phyloP scores from a whole-genome alignment of 371 early-diverging fungal genomes.

The Haplosporangium sp. region DNA sequence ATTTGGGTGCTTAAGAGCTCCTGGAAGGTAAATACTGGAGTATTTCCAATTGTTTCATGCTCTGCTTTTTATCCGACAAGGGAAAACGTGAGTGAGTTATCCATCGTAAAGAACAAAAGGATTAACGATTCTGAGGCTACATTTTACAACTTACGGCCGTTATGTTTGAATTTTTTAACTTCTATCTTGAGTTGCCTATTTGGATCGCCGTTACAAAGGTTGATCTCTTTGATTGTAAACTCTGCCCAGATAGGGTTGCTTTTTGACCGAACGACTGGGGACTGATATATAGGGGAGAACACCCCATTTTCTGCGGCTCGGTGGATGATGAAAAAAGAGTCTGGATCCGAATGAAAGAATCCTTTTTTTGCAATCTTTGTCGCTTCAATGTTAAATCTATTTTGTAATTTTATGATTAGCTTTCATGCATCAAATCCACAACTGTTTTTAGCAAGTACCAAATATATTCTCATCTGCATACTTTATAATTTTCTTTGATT shows the following conservation, averaged over 20 bases:
- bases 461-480: constrained; percentile 5
- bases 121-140: not conserved
- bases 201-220: constrained; percentile 56
- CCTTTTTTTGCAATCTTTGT: constrained; percentile 46
- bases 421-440: too few relatives aligned
- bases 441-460: too few relatives aligned
- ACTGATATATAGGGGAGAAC: constrained; percentile 53
- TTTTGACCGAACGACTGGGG: constrained; percentile 37
- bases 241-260: constrained; percentile 34
- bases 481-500: constrained; percentile 39
- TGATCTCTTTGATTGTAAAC: constrained; percentile 47
- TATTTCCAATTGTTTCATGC: constrained; percentile 38
- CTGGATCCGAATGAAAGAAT: constrained; percentile 50
- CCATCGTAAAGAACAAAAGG: not conserved
- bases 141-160: constrained; percentile 35
- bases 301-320: constrained; percentile 50
- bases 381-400: constrained; percentile 42
- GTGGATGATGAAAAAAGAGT: constrained; percentile 46
- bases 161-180: constrained; percentile 50
- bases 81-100: not conserved
- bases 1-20: constrained; percentile 26
- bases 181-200: constrained; percentile 48
- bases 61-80: constrained; percentile 25
- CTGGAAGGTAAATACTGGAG: constrained; percentile 38
- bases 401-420: not conserved